Conservation (phyloP, 139 green algal species). For the Pedinophyceae sp. region DNA sequence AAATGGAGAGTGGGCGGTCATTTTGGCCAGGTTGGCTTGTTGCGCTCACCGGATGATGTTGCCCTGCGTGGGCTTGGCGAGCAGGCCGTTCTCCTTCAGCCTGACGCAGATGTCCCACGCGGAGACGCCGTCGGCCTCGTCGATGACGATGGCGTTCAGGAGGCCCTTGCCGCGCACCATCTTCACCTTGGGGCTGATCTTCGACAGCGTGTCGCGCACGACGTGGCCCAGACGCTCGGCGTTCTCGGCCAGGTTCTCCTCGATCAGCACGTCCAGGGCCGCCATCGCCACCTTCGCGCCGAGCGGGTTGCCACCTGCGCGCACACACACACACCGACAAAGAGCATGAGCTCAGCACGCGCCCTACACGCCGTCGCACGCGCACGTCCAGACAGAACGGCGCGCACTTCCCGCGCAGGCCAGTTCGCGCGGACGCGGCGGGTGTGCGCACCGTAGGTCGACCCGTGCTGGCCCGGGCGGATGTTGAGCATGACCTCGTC, state of each 20-base stretch:
- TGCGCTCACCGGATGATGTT: slow-evolving; percentile 74
- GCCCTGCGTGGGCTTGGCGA: slow-evolving; percentile 90
- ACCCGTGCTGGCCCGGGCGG: neutral
- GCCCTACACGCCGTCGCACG: too few species aligned
- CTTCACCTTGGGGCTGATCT: neutral
- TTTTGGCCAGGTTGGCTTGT: too few species aligned
- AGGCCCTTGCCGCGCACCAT: slow-evolving; percentile 68
- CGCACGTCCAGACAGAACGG: too few species aligned
- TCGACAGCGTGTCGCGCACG: slow-evolving; percentile 37
- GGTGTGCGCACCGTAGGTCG: neutral
- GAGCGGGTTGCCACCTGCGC: slow-evolving; percentile 93
- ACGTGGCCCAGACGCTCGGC: slow-evolving; percentile 43
- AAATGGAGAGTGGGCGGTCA: neutral
- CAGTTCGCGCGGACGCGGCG: too few species aligned
- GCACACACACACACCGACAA: too few species aligned
- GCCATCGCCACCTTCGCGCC: slow-evolving; percentile 66
- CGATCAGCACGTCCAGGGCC: slow-evolving; percentile 77
- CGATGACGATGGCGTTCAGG: slow-evolving; percentile 76
- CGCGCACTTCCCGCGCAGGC: too few species aligned
- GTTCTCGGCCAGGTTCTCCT: slow-evolving; percentile 79
- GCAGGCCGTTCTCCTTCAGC: slow-evolving; percentile 63
- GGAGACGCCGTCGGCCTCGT: slow-evolving; percentile 30
- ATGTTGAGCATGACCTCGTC: slow-evolving; percentile 37
- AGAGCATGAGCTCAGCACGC: too few species aligned
- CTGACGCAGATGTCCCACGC: slow-evolving; percentile 80